phyloP scores from a whole-genome alignment of 441 rosid genomes.

The Lepidium campestre region DNA sequence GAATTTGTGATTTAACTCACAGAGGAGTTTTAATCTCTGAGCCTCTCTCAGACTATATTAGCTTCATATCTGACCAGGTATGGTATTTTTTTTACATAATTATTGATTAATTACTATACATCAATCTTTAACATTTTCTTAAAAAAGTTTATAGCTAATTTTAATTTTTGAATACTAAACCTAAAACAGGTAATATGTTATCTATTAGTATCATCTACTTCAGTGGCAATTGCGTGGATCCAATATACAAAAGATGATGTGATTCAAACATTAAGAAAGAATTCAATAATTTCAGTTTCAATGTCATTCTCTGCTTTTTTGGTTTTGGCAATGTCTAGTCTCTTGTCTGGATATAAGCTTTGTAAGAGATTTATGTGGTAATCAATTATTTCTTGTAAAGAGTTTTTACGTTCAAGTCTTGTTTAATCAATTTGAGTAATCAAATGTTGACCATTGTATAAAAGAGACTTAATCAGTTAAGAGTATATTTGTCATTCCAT shows the following conservation, averaged over 20 bases:
- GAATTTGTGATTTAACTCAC: slow-evolving; percentile 52
- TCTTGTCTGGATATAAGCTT: slow-evolving; percentile 70
- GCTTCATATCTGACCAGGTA: slow-evolving; percentile 69
- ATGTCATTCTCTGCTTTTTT: slow-evolving; percentile 48
- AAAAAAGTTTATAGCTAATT: neutral
- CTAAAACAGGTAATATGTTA: slow-evolving; percentile 45
- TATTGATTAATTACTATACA: neutral
- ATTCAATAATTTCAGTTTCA: slow-evolving; percentile 34
- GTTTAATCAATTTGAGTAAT: no score
- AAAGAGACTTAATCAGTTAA: no score
- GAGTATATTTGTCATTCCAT: neutral
- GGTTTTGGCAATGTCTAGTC: slow-evolving; percentile 32
- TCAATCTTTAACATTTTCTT: neutral
- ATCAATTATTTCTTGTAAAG: slow-evolving; percentile 11
- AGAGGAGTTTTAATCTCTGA: slow-evolving; percentile 62
- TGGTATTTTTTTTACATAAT: slow-evolving; percentile 29
- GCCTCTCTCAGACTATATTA: slow-evolving; percentile 47
- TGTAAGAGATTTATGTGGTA: slow-evolving; percentile 73
- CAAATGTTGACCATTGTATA: neutral
- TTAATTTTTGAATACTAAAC: neutral
- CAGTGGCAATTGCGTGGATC: slow-evolving; percentile 40
- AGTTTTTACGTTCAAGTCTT: neutral
- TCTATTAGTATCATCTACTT: slow-evolving; percentile 61
- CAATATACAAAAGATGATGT: slow-evolving; percentile 21
- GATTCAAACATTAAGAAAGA: slow-evolving; percentile 32